A percentile compares a stretch with the other conserved stretches of the same genome.
These are phyloP conservation scores for Populus simonii DNA, from an alignment of 345 rosid genomes.

Conservation along the genomic window DNA sequence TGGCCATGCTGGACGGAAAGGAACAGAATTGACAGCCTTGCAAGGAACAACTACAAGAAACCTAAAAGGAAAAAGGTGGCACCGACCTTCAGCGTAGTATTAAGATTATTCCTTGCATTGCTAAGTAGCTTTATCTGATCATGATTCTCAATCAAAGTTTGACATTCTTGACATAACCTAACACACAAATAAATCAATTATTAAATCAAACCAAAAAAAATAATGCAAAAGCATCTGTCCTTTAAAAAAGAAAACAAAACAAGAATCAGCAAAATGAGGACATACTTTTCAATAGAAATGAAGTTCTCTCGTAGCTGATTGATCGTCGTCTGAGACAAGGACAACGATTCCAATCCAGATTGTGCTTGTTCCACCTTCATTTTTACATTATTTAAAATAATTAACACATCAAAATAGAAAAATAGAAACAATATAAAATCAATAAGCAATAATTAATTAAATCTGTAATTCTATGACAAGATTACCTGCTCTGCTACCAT, in stretches of 20 bases:
- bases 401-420: background rate
- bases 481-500: conserved; percentile 97
- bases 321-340: conserved; percentile 67
- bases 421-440: background rate
- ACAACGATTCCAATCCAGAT: conserved; percentile 71
- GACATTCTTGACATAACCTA: conserved; percentile 95
- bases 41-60: background rate
- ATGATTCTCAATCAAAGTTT: conserved; percentile 92
- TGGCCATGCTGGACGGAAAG: too few relatives aligned
- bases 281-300: conserved; percentile 76
- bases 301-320: conserved; percentile 75
- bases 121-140: conserved; percentile 98
- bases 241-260: background rate
- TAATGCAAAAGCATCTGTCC: background rate
- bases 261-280: background rate
- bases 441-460: background rate
- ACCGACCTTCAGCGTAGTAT: conserved; percentile 77
- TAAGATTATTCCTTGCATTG: conserved; percentile 90
- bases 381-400: background rate
- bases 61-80: background rate
- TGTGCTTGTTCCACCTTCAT: conserved; percentile 90
- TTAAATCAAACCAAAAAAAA: background rate
- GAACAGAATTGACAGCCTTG: too few relatives aligned
- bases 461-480: background rate
- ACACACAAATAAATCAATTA: conserved; percentile 18